Percentiles rank a stretch among this genome's conserved stretches.
Conservation (phyloP, 306 rosid genomes). For the Malus domestica region ASM211411v1 NC_041792.1:31146907-31147406, state of each 20-base stretch:
- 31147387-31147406: background rate
- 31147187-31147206: background rate
- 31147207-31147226: background rate
- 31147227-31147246: background rate
- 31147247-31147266: accelerated
- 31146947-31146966: background rate
- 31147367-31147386: background rate
- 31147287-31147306: background rate
- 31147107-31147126: conserved; percentile 51
- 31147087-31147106: conserved; percentile 68
- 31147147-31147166: conserved; percentile 66
- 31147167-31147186: conserved; percentile 26
- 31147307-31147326: background rate
- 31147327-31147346: background rate
- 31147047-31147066: conserved; percentile 33
- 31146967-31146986: background rate
- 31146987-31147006: too few relatives aligned
- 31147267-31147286: background rate
- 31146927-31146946: background rate
- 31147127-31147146: conserved; percentile 61
- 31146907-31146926: background rate
- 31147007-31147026: background rate
- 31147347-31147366: background rate
- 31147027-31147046: background rate
- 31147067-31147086: conserved; percentile 60